These are phyloP conservation scores for Dictyostelium purpureum DNA, from an alignment of 78 protist genomes.

Conservation along the genomic window DNA sequence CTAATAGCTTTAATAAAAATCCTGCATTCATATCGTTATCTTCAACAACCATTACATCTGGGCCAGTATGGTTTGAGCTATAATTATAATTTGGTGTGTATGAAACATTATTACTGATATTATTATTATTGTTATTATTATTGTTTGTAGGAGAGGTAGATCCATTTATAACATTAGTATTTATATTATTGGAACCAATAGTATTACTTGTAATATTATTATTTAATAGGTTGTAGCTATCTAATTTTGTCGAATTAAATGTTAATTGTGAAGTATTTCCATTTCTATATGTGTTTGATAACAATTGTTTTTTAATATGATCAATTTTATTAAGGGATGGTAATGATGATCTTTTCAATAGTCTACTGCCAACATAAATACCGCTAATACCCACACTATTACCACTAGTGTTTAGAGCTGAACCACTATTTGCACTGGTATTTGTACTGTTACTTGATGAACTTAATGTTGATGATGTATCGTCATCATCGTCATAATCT, in stretches of 20 bases:
- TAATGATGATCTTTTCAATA: slow-evolving; percentile 16
- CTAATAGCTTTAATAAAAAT: slow-evolving; percentile 47
- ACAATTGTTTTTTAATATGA: slow-evolving; percentile 2
- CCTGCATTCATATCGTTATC: slow-evolving; percentile 76
- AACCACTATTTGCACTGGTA: not conserved
- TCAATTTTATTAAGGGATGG: slow-evolving; percentile 29
- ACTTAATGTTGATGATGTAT: not conserved
- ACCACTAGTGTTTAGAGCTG: too few species aligned
- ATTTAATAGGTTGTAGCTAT: not conserved
- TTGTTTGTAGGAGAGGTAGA: not conserved
- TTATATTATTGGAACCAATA: not conserved
- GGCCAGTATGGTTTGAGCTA: not conserved
- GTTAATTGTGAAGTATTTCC: not conserved
- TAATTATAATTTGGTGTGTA: not conserved
- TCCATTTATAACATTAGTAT: not conserved
- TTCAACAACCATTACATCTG: slow-evolving; percentile 74
- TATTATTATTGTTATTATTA: not conserved
- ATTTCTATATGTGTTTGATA: slow-evolving; percentile 1
- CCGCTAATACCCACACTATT: not conserved
- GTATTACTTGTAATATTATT: not conserved
- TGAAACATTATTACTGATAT: not conserved
- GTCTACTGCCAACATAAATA: not conserved
- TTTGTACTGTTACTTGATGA: not conserved
- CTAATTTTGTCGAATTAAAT: not conserved
- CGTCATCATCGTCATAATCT: not conserved